These are phyloP conservation scores for Calonectria crousiana DNA, from an alignment of 2,329 filamentous ascomycete genomes.

Conservation along the genomic window DNA sequence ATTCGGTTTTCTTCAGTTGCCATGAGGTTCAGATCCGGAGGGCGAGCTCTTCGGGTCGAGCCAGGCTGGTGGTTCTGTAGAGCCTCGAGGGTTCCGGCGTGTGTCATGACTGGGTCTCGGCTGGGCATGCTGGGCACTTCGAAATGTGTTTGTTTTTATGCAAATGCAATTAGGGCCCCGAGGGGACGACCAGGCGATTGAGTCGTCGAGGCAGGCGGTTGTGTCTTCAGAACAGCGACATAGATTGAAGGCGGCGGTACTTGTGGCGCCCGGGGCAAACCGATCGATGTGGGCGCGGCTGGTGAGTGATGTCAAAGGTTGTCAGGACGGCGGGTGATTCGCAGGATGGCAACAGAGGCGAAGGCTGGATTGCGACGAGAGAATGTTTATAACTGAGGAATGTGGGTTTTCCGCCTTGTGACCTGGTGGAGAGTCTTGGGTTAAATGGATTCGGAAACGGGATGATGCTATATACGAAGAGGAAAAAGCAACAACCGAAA, in stretches of 20 bases:
- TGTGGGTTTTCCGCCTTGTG: conserved; percentile 35
- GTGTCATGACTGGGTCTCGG: conserved; percentile 44
- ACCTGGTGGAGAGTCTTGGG: conserved; percentile 28
- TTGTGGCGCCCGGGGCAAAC: not conserved
- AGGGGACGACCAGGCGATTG: conserved; percentile 24
- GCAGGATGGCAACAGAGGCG: conserved; percentile 6
- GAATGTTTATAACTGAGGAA: conserved; percentile 30
- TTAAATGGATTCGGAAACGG: conserved; percentile 16
- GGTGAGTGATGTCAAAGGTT: conserved; percentile 5
- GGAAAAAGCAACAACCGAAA: not conserved
- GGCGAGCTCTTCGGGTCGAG: conserved; percentile 39
- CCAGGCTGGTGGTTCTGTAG: conserved; percentile 40
- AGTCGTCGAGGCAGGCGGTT: conserved; percentile 27
- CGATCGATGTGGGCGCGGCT: not conserved
- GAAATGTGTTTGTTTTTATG: not conserved
- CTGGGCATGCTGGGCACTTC: conserved; percentile 32
- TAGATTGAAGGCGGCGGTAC: conserved; percentile 24
- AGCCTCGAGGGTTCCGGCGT: conserved; percentile 38
- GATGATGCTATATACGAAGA: not conserved
- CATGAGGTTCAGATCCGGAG: conserved; percentile 42
- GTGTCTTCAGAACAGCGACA: conserved; percentile 28
- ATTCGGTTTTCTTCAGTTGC: conserved; percentile 51
- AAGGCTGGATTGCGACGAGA: conserved; percentile 19
- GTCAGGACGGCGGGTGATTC: conserved; percentile 7
- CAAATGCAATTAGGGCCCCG: not conserved